Conservation (phyloP, 2,329 filamentous ascomycete species). For the Fusarium veterinarium region DNA sequence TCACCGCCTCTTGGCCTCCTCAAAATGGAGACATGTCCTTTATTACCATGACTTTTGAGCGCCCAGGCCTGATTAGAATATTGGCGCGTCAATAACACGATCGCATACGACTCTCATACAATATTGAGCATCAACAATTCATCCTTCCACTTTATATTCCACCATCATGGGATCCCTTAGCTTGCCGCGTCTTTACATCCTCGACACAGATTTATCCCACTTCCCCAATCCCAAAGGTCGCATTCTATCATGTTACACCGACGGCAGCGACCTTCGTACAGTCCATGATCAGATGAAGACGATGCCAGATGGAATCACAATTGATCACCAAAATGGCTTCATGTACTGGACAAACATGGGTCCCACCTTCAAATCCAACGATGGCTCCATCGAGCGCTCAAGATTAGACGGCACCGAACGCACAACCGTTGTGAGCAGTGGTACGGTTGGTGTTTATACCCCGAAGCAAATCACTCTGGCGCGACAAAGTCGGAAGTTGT, state of each 20-base stretch:
- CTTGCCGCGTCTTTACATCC: constrained; percentile 3
- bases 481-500: not conserved
- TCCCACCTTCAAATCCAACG: not conserved
- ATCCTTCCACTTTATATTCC: no score
- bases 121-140: no score
- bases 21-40: not conserved
- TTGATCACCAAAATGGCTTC: not conserved
- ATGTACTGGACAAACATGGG: constrained; percentile 19
- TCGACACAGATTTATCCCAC: not conserved
- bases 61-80: not conserved
- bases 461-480: not conserved
- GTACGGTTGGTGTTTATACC: not conserved
- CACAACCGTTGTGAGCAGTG: not conserved
- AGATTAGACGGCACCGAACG: not conserved
- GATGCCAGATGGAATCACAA: constrained; percentile 6
- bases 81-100: not conserved
- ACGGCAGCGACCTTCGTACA: not conserved
- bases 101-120: no score
- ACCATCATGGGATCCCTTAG: not conserved
- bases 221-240: not conserved
- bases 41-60: no score
- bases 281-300: not conserved
- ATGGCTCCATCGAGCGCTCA: constrained; percentile 4
- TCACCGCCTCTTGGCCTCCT: not conserved
- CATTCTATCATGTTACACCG: constrained; percentile 2